phyloP scores from a whole-genome alignment of 1,284 basidiomycete genomes.

The Leccinum pseudoinsigne region DNA sequence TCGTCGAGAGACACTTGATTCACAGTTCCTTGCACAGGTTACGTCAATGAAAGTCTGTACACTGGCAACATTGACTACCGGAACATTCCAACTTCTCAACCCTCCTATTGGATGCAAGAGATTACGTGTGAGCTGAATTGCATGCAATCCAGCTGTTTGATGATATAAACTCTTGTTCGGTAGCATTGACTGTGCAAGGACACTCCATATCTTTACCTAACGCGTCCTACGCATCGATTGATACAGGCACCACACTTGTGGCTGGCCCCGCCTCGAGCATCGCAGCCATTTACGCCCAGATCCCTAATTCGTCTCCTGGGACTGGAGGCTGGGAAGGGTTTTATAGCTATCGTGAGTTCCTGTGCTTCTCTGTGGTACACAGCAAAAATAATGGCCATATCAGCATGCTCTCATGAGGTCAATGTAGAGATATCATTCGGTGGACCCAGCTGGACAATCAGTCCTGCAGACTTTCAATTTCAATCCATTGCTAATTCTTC shows the following conservation, averaged over 20 bases:
- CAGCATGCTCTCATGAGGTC: slow-evolving; percentile 42
- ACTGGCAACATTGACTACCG: slow-evolving; percentile 47
- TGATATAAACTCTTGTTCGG: neutral
- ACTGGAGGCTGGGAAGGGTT: slow-evolving; percentile 42
- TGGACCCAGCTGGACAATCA: slow-evolving; percentile 36
- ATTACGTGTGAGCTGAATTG: slow-evolving; percentile 27
- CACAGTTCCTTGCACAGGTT: slow-evolving; percentile 18
- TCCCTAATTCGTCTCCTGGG: slow-evolving; percentile 39
- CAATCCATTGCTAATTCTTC: slow-evolving; percentile 7
- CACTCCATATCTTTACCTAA: slow-evolving; percentile 34
- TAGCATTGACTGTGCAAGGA: slow-evolving; percentile 46
- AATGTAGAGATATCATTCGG: slow-evolving; percentile 53
- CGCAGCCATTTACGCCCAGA: slow-evolving; percentile 43
- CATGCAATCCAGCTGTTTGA: neutral
- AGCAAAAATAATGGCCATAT: slow-evolving; percentile 13
- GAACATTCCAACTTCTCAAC: slow-evolving; percentile 33
- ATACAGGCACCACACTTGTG: slow-evolving; percentile 56
- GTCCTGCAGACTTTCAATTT: slow-evolving; percentile 28
- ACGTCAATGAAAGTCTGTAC: slow-evolving; percentile 43
- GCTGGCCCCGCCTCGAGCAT: slow-evolving; percentile 46
- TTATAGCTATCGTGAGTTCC: slow-evolving; percentile 33
- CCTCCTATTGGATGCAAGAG: slow-evolving; percentile 43
- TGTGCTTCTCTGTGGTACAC: neutral
- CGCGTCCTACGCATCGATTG: slow-evolving; percentile 44
- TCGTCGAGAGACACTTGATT: neutral